phyloP scores from a whole-genome alignment of 192 early-diverging fungal species.

The Podochytrium sp. region DNA sequence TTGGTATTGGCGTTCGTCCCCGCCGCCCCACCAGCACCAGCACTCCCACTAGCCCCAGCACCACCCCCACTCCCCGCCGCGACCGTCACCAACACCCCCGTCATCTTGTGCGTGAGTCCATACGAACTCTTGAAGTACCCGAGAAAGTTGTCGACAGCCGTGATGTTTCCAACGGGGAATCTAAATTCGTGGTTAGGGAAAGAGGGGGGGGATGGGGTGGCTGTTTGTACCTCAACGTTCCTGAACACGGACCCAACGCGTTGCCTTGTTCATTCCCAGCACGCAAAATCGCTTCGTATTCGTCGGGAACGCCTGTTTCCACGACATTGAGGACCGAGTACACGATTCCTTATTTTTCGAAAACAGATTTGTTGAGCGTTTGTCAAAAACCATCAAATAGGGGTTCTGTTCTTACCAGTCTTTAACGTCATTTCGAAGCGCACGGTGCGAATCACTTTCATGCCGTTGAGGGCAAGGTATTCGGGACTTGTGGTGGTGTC shows the following conservation, averaged over 20 bases:
- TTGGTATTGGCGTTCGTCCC: too few relatives aligned
- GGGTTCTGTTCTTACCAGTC: neutral
- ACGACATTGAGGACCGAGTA: constrained; percentile 31
- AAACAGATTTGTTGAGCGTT: neutral
- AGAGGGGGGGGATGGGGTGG: neutral
- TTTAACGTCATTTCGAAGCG: constrained; percentile 28
- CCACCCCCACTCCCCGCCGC: neutral
- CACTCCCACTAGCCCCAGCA: neutral
- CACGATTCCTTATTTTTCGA: neutral
- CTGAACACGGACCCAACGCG: neutral
- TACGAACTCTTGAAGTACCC: constrained; percentile 36
- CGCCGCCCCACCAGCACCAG: too few relatives aligned
- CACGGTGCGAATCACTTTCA: constrained; percentile 25
- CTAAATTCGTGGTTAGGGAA: too few relatives aligned
- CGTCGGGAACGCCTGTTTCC: constrained; percentile 9
- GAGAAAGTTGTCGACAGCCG: constrained; percentile 36
- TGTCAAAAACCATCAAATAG: neutral
- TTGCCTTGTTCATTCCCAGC: constrained; percentile 25
- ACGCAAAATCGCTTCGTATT: constrained; percentile 34
- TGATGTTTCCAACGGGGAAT: constrained; percentile 35
- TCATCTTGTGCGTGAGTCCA: constrained; percentile 27
- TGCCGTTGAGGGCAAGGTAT: constrained; percentile 14
- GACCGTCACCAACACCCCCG: neutral
- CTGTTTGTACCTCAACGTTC: constrained; percentile 13
- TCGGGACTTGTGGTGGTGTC: constrained; percentile 13